A percentile compares a stretch with the other conserved stretches of the same genome.
Evolutionary conservation across 2,329 filamentous ascomycete species (phyloP).

Genomic region (Colletotrichum siamense): DNA sequence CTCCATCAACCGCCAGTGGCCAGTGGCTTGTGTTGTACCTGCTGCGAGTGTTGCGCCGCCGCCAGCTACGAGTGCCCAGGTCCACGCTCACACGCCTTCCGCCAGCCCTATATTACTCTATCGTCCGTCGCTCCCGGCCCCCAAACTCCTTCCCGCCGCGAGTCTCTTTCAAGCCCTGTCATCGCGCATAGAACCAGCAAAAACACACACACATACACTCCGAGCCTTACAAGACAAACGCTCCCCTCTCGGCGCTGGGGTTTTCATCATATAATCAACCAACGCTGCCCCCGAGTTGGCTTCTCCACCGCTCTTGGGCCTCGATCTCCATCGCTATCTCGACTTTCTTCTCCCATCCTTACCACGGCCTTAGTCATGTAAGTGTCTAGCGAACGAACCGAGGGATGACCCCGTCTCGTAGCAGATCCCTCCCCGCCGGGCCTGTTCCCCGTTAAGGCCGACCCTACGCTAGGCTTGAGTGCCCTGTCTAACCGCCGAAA

Average conservation of each 20-base stretch:
- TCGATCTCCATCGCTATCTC: neutral
- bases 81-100: constrained; percentile 5
- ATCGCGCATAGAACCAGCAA: neutral
- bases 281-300: neutral
- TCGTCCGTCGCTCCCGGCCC: constrained; percentile 6
- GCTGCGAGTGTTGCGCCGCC: neutral
- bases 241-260: neutral
- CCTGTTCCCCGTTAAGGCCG: constrained; percentile 3
- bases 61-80: constrained; percentile 8
- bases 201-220: neutral
- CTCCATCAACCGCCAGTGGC: neutral
- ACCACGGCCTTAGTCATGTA: constrained; percentile 1
- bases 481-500: constrained; percentile 18
- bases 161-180: neutral
- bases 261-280: neutral
- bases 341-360: constrained; percentile 2
- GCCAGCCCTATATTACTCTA: constrained; percentile 22
- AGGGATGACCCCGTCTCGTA: constrained; percentile 8
- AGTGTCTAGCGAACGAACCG: neutral
- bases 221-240: neutral
- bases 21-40: neutral
- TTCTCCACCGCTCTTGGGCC: neutral
- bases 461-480: neutral
- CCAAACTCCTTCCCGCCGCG: constrained; percentile 7
- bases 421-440: constrained; percentile 3